phyloP scores from a whole-genome alignment of 2,329 filamentous ascomycete genomes.

The Pyricularia grisea region DNA sequence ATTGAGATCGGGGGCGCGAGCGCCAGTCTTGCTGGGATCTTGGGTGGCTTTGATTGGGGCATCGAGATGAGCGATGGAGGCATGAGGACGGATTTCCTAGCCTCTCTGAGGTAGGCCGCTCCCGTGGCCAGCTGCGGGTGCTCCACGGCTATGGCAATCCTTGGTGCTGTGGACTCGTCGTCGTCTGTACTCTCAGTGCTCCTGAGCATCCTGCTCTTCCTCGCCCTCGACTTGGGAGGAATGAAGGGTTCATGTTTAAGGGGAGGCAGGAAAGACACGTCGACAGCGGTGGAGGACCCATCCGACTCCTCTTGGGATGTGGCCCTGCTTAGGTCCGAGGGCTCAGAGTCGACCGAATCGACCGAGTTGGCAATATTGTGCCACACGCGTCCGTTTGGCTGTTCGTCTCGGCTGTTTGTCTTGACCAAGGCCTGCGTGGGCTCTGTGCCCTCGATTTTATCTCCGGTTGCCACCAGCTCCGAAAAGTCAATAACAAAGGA shows the following conservation, averaged over 20 bases:
- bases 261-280: constrained; percentile 24
- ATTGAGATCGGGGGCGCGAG: neutral
- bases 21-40: neutral
- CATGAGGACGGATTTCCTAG: constrained; percentile 2
- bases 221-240: constrained; percentile 14
- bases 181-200: neutral
- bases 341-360: neutral
- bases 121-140: neutral
- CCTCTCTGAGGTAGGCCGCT: constrained; percentile 4
- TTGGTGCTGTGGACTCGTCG: neutral
- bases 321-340: neutral
- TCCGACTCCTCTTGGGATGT: neutral
- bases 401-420: neutral
- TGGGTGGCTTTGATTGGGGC: neutral
- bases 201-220: constrained; percentile 1
- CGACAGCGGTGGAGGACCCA: constrained; percentile 7
- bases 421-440: neutral
- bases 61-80: neutral
- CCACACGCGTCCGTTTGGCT: neutral
- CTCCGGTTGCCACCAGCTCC: neutral
- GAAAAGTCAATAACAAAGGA: constrained; percentile 1
- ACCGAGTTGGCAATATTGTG: neutral
- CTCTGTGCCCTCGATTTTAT: neutral
- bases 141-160: neutral
- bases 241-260: constrained; percentile 27